Conservation (phyloP, 768 basidiomycete genomes). For the Lactifluus hygrophoroides region DNA sequence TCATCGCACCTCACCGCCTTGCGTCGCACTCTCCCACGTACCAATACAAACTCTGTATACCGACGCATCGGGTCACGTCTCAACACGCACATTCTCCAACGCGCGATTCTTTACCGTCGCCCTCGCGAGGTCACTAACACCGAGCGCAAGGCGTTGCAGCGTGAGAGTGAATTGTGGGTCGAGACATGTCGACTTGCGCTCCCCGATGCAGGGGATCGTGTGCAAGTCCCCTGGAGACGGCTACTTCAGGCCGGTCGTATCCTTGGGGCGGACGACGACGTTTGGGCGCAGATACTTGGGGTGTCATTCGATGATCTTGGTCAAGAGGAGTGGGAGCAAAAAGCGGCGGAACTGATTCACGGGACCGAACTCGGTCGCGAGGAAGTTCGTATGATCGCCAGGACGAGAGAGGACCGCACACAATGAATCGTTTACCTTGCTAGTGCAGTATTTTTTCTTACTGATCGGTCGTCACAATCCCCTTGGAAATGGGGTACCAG, state of each 20-base stretch:
- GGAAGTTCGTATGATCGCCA: constrained; percentile 51
- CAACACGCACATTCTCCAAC: constrained; percentile 72
- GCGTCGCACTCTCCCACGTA: constrained; percentile 50
- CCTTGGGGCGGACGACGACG: constrained; percentile 43
- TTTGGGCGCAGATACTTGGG: constrained; percentile 12
- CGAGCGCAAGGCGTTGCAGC: constrained; percentile 54
- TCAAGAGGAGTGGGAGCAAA: constrained; percentile 45
- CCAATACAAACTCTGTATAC: constrained; percentile 56
- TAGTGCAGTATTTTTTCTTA: too few relatives aligned
- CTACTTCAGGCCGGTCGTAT: constrained; percentile 64
- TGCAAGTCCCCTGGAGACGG: constrained; percentile 70
- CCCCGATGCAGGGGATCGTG: constrained; percentile 39
- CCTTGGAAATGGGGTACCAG: background rate
- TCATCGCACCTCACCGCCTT: constrained; percentile 73
- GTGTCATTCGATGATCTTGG: background rate
- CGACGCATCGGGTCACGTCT: constrained; percentile 63
- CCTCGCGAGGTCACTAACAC: constrained; percentile 44
- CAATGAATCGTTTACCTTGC: too few relatives aligned
- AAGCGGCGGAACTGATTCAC: constrained; percentile 44
- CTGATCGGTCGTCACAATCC: background rate
- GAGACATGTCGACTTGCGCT: constrained; percentile 65
- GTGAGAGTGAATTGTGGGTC: constrained; percentile 77
- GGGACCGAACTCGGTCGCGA: constrained; percentile 53
- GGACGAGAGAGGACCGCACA: constrained; percentile 34
- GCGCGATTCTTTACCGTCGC: constrained; percentile 73